These are phyloP conservation scores for Aureobasidium sp. DNA, from an alignment of 2,329 filamentous ascomycete species.

Conservation along the genomic window DNA sequence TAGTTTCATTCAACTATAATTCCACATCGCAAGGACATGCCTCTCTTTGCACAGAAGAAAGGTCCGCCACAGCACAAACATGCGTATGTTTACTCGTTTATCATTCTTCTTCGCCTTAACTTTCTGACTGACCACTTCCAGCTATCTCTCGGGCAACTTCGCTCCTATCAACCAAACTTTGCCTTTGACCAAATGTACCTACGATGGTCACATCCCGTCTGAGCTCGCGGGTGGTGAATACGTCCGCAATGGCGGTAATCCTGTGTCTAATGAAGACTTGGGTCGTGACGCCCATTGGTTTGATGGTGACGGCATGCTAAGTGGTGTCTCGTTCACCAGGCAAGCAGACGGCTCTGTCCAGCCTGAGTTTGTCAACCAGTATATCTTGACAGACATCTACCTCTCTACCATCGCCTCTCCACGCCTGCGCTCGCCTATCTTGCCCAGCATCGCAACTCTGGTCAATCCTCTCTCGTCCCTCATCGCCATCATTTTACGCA, in stretches of 20 bases:
- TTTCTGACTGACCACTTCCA: conserved; percentile 22
- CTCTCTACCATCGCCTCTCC: conserved; percentile 46
- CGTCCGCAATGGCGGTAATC: conserved; percentile 65
- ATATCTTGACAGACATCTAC: conserved; percentile 60
- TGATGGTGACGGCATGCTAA: conserved; percentile 68
- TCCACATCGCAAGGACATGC: conserved; percentile 12
- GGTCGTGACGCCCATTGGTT: conserved; percentile 65
- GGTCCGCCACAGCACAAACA: conserved; percentile 27
- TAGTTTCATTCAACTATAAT: background rate
- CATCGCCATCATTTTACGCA: conserved; percentile 43
- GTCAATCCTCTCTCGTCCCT: conserved; percentile 53
- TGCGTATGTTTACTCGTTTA: conserved; percentile 29
- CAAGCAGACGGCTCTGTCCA: conserved; percentile 37
- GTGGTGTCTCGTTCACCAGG: conserved; percentile 55
- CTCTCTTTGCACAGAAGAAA: conserved; percentile 26
- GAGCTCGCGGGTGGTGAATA: conserved; percentile 64
- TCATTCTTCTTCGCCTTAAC: background rate
- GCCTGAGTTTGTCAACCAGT: conserved; percentile 64
- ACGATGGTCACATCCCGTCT: conserved; percentile 53
- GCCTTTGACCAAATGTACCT: conserved; percentile 50
- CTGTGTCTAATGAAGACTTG: conserved; percentile 54
- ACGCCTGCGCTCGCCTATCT: conserved; percentile 48
- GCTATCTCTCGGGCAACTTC: conserved; percentile 62
- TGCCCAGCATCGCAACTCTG: conserved; percentile 62
- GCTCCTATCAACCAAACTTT: conserved; percentile 55